A percentile compares a stretch with the other conserved stretches of the same genome.
These are phyloP conservation scores for Aspergillus intermedius DNA, from an alignment of 2,329 filamentous ascomycete genomes.

Conservation along the genomic window DNA sequence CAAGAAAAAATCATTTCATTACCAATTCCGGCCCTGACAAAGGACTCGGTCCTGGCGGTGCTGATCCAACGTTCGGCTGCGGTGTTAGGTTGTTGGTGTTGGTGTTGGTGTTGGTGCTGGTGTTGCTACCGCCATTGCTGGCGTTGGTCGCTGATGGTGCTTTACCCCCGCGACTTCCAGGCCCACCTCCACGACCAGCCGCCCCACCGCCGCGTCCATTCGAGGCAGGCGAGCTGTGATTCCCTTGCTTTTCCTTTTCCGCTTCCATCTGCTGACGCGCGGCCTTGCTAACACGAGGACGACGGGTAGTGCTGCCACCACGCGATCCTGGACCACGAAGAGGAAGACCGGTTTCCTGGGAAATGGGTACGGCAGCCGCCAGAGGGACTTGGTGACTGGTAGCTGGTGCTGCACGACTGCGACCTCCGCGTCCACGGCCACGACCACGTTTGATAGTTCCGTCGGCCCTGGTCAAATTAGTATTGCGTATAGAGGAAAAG, in stretches of 20 bases:
- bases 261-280: conserved; percentile 73
- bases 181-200: conserved; percentile 21
- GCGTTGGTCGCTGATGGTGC: conserved; percentile 17
- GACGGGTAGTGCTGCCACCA: conserved; percentile 66
- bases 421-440: conserved; percentile 49
- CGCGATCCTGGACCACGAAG: conserved; percentile 65
- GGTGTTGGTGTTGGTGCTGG: neutral
- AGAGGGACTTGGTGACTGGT: conserved; percentile 68
- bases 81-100: conserved; percentile 10
- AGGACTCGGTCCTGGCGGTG: conserved; percentile 16
- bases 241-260: conserved; percentile 72
- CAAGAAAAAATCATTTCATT: conserved; percentile 20
- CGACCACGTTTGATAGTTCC: conserved; percentile 61
- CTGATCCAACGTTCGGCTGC: conserved; percentile 18
- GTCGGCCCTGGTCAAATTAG: conserved; percentile 53
- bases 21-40: conserved; percentile 19
- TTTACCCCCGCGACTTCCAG: conserved; percentile 23
- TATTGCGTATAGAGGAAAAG: conserved; percentile 7
- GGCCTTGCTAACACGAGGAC: conserved; percentile 79
- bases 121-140: neutral
- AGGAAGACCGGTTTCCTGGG: conserved; percentile 77
- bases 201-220: conserved; percentile 23
- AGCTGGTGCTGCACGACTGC: conserved; percentile 52
- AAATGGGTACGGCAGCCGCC: conserved; percentile 76
- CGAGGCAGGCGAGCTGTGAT: conserved; percentile 14